Conservation (phyloP, 306 rosid species). For the Styphnolobium japonicum region DNA sequence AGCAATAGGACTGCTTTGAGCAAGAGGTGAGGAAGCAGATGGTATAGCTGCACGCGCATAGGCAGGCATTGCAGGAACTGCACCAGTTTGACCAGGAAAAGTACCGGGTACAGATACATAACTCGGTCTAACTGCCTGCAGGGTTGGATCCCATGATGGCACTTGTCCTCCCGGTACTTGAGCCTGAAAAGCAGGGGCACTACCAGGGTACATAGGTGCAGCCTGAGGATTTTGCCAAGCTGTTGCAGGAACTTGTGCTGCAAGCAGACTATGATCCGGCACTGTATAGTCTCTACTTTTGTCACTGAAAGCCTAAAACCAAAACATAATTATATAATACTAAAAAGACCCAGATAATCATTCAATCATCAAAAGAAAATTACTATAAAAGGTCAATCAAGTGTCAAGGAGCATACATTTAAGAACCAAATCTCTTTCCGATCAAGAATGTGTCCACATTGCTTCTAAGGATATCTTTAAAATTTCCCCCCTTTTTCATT, state of each 20-base stretch:
- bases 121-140: slow-evolving; percentile 51
- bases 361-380: slow-evolving; percentile 6
- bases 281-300: slow-evolving; percentile 64
- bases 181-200: slow-evolving; percentile 42
- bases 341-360: slow-evolving; percentile 16
- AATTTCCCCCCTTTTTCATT: slow-evolving; percentile 30
- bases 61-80: slow-evolving; percentile 40
- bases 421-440: slow-evolving; percentile 54
- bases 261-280: slow-evolving; percentile 24
- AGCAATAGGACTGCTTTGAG: slow-evolving; percentile 40
- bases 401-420: slow-evolving; percentile 77
- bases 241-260: slow-evolving; percentile 28
- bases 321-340: slow-evolving; percentile 8
- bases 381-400: slow-evolving; percentile 32
- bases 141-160: slow-evolving; percentile 70
- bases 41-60: slow-evolving; percentile 48
- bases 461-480: slow-evolving; percentile 57
- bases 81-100: slow-evolving; percentile 55
- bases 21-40: slow-evolving; percentile 45
- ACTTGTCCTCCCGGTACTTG: slow-evolving; percentile 64
- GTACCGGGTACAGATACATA: slow-evolving; percentile 49
- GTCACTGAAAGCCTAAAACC: slow-evolving; percentile 77
- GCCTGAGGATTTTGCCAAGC: slow-evolving; percentile 40
- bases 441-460: slow-evolving; percentile 59
- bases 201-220: slow-evolving; percentile 46